Conservation (phyloP, 202 grass and related monocot genomes). For the Eragrostis tef region DNA sequence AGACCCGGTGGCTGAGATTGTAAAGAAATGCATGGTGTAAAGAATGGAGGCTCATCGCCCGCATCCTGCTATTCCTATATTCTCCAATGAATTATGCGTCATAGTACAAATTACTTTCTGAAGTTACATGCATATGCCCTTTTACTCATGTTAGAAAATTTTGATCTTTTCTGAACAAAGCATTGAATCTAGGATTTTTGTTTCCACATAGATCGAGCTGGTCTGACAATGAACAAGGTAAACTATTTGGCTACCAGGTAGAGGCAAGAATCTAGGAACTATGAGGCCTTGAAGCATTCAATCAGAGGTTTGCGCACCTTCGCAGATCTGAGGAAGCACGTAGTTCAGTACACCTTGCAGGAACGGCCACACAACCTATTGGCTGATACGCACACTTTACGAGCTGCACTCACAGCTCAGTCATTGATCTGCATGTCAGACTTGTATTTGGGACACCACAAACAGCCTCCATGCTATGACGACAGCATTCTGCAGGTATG, state of each 20-base stretch:
- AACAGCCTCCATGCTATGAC: conserved; percentile 26
- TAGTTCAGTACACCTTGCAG: conserved; percentile 21
- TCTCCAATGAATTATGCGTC: conserved; percentile 36
- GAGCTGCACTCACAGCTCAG: conserved; percentile 16
- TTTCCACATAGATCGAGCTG: not conserved
- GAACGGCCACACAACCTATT: conserved; percentile 31
- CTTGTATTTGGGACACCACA: conserved; percentile 7
- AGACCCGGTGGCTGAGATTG: conserved; percentile 41
- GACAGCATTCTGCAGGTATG: conserved; percentile 25
- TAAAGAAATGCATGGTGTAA: conserved; percentile 1
- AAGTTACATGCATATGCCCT: not conserved
- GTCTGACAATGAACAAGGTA: not conserved
- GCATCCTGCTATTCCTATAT: conserved; percentile 39
- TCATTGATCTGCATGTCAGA: conserved; percentile 33
- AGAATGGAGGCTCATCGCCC: conserved; percentile 53
- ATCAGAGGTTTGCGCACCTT: conserved; percentile 49
- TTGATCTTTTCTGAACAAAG: not conserved
- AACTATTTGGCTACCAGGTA: conserved; percentile 1
- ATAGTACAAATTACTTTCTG: conserved; percentile 20
- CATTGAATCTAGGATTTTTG: not conserved
- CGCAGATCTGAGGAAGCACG: conserved; percentile 42
- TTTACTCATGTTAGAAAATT: not conserved
- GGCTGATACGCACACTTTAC: conserved; percentile 48
- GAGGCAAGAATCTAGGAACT: conserved; percentile 30
- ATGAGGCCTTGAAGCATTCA: conserved; percentile 27